Base-by-base conservation (phyloP, 805 yeast species). In the Candida sonorensis region DNA sequence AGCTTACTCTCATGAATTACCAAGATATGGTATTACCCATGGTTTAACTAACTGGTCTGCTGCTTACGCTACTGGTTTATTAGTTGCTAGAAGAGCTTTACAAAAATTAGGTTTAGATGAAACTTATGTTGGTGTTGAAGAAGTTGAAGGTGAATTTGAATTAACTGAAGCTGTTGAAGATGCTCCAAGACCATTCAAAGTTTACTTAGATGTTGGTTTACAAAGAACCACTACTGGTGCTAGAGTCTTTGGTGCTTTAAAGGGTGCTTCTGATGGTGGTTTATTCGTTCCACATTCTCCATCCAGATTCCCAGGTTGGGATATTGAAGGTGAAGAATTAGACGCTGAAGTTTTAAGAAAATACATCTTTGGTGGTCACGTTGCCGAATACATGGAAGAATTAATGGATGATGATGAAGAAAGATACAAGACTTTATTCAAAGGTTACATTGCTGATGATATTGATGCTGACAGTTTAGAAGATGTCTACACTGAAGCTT, bases 201-300 rank as follows among this genome's bases (percentile, higher is more conserved):
- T 88, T 55, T 92, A 77, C 86, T 79, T 92, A 64, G 98, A 92
- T 67, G 88, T 92, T 62, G 98, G 98, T 85, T 77, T 92, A 68
- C 94, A 87, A 74, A 88, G 98, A 82, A 87, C 98, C 74, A 92
- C 98, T 75, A 88, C 97, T 61, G 98, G 98, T 86, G 97, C 97
- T 65, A 85, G 95, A 73, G 78, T 92, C 67, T 92, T 92, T 62
- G 98, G 97, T 85, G 97, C 92, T 64, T 76, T 92, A 63, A 92
- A 92, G 82, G 98, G 98, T 83, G 98, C 98, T 62, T 90, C 97
- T 48, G 98, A 92, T 67, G 98, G 98, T 84, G 98, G 98, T 60
- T 77, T 92, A 61, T 86, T 83, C 88, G 76, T 92, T 64, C 98
- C 98, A 55, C 98, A 92, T 88, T 86, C 95, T 57, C 84, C 95